These are phyloP conservation scores for Chaetomiaceae sp. DNA, from an alignment of 2,329 filamentous ascomycete species.

Conservation along the genomic window DNA sequence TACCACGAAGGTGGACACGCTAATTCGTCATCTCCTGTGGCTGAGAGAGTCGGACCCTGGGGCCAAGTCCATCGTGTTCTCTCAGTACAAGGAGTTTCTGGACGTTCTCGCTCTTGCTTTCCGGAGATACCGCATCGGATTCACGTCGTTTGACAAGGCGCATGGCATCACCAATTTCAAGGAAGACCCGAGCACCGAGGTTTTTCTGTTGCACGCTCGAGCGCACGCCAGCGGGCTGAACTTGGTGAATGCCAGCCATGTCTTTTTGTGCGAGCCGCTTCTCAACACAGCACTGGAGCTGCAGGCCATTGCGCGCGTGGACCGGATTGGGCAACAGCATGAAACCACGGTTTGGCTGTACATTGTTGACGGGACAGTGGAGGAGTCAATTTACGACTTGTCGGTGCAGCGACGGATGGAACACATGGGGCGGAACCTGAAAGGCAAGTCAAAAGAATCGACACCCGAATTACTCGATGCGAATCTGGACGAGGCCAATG, in stretches of 20 bases:
- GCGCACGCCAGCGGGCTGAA: slow-evolving; percentile 86
- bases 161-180: slow-evolving; percentile 73
- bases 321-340: slow-evolving; percentile 85
- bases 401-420: slow-evolving; percentile 73
- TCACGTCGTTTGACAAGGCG: slow-evolving; percentile 62
- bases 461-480: slow-evolving; percentile 50
- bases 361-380: slow-evolving; percentile 82
- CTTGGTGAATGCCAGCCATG: slow-evolving; percentile 86
- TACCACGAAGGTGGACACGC: slow-evolving; percentile 84
- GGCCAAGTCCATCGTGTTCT: slow-evolving; percentile 90
- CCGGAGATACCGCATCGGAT: slow-evolving; percentile 64
- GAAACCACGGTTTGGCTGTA: slow-evolving; percentile 95
- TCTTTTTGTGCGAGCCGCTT: slow-evolving; percentile 90
- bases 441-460: slow-evolving; percentile 38
- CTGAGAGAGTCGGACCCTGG: slow-evolving; percentile 78
- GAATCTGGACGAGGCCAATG: slow-evolving; percentile 76
- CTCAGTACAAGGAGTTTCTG: slow-evolving; percentile 81
- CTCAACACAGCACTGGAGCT: slow-evolving; percentile 91
- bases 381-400: slow-evolving; percentile 85
- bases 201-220: slow-evolving; percentile 83
- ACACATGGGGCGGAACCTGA: slow-evolving; percentile 57
- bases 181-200: slow-evolving; percentile 66
- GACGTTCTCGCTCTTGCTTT: slow-evolving; percentile 68
- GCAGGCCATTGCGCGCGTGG: slow-evolving; percentile 90
- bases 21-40: slow-evolving; percentile 79